Percentiles rank a stretch among this genome's conserved stretches.
Evolutionary conservation across 2,329 filamentous ascomycete genomes (phyloP).

Genomic region (Neopestalotiopsis sp.): DNA sequence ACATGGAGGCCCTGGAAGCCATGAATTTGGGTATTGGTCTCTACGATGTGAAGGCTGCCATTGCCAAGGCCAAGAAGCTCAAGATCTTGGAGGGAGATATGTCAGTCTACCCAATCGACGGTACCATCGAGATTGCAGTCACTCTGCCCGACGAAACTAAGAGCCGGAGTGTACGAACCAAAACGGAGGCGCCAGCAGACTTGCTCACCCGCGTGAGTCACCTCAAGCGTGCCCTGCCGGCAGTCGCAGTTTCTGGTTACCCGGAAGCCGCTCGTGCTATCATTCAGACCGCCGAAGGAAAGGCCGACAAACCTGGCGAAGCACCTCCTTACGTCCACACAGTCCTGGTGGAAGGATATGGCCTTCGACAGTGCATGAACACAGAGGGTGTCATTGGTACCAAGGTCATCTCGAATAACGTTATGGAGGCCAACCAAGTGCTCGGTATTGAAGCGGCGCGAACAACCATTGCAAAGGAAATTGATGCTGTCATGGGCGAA

Average conservation of each 20-base stretch:
- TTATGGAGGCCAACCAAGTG: slow-evolving; percentile 87
- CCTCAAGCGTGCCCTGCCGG: slow-evolving; percentile 80
- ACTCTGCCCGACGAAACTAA: slow-evolving; percentile 55
- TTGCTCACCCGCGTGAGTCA: slow-evolving; percentile 82
- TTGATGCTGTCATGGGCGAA: slow-evolving; percentile 84
- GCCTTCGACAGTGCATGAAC: slow-evolving; percentile 86
- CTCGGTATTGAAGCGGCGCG: slow-evolving; percentile 95
- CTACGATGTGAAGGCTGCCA: slow-evolving; percentile 75
- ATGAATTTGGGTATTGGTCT: slow-evolving; percentile 82
- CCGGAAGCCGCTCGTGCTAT: slow-evolving; percentile 85
- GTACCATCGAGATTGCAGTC: slow-evolving; percentile 76
- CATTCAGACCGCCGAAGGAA: slow-evolving; percentile 78
- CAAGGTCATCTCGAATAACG: slow-evolving; percentile 77
- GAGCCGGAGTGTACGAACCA: slow-evolving; percentile 52
- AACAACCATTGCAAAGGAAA: slow-evolving; percentile 87
- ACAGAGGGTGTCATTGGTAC: slow-evolving; percentile 88
- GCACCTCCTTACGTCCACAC: slow-evolving; percentile 46
- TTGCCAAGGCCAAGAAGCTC: slow-evolving; percentile 81
- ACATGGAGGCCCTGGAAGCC: slow-evolving; percentile 77
- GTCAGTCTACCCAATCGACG: slow-evolving; percentile 54
- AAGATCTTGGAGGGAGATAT: slow-evolving; percentile 74
- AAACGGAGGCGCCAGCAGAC: slow-evolving; percentile 62
- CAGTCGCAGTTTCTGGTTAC: slow-evolving; percentile 89
- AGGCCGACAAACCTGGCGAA: slow-evolving; percentile 25
- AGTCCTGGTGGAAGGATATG: slow-evolving; percentile 94